phyloP scores from a whole-genome alignment of 2,329 filamentous ascomycete species.

The Penicillium glabrum region DNA sequence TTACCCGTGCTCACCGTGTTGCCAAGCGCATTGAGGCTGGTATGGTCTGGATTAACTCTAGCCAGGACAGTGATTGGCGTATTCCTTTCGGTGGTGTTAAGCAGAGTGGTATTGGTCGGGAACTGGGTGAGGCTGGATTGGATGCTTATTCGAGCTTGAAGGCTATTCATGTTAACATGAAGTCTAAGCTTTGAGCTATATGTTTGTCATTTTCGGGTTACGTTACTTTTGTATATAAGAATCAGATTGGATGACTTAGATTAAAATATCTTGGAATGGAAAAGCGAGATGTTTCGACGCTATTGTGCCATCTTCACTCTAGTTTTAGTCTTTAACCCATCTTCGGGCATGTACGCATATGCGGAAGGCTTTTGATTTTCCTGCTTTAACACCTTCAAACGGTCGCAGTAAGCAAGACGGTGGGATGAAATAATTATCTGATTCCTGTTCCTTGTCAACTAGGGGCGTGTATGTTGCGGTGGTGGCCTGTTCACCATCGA shows the following conservation, averaged over 20 bases:
- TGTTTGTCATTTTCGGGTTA: background rate
- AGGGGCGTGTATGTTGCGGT: too few species aligned
- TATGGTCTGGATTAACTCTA: constrained; percentile 44
- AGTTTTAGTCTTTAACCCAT: too few species aligned
- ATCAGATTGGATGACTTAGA: background rate
- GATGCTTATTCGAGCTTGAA: constrained; percentile 47
- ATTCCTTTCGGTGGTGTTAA: constrained; percentile 49
- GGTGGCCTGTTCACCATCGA: too few species aligned
- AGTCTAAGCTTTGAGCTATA: constrained; percentile 22
- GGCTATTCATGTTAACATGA: constrained; percentile 36
- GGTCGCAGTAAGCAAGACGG: too few species aligned
- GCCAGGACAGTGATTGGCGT: constrained; percentile 36
- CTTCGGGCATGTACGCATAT: too few species aligned
- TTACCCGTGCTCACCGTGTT: constrained; percentile 39
- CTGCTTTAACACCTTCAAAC: too few species aligned
- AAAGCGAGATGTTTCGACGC: too few species aligned
- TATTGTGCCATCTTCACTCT: too few species aligned
- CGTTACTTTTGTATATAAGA: background rate
- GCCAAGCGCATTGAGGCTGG: constrained; percentile 39
- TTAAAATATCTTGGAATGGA: background rate
- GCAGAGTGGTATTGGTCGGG: constrained; percentile 55
- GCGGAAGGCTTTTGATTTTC: too few species aligned
- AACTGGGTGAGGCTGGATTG: constrained; percentile 55
- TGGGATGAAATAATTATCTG: too few species aligned
- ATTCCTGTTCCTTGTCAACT: too few species aligned